A percentile compares a stretch with the other conserved stretches of the same genome.
Evolutionary conservation across 73 alveolate species (phyloP).

Genomic region (Symbiodinium natans): DNA sequence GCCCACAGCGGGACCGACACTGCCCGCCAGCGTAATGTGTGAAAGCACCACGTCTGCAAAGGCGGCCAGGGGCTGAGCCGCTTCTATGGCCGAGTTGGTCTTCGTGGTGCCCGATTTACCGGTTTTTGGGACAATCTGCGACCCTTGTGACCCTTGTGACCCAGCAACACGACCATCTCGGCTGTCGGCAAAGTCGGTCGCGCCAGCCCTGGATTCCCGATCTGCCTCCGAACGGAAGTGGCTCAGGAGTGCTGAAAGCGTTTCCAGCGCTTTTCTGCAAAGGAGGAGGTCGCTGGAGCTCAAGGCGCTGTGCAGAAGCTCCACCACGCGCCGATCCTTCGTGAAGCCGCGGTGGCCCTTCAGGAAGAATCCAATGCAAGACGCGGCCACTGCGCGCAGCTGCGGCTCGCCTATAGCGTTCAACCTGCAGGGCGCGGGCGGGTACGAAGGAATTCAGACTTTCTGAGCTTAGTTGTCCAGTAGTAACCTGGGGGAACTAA

Average conservation of each 20-base stretch:
- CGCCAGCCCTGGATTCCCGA: constrained; percentile 6
- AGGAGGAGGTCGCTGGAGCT: constrained; percentile 78
- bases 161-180: constrained; percentile 71
- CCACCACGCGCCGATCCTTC: constrained; percentile 46
- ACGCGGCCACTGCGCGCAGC: constrained; percentile 89
- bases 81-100: constrained; percentile 77
- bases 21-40: constrained; percentile 63
- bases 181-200: constrained; percentile 67
- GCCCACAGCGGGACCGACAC: constrained; percentile 50
- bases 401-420: constrained; percentile 62
- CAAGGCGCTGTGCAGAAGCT: constrained; percentile 32
- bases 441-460: neutral
- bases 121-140: neutral
- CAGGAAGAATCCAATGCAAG: constrained; percentile 90
- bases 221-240: constrained; percentile 28
- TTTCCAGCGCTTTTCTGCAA: constrained; percentile 65
- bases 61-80: constrained; percentile 86
- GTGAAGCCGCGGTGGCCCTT: constrained; percentile 89
- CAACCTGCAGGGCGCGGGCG: neutral
- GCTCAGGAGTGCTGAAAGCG: constrained; percentile 38
- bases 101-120: neutral
- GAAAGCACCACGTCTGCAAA: constrained; percentile 60
- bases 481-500: neutral
- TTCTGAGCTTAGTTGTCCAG: neutral
- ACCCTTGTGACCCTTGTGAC: neutral